Percentiles rank a stretch among this genome's conserved stretches.
These are phyloP conservation scores for Cucurbita argyrosperma DNA, from an alignment of 306 rosid genomes.

Conservation along the genomic window DNA sequence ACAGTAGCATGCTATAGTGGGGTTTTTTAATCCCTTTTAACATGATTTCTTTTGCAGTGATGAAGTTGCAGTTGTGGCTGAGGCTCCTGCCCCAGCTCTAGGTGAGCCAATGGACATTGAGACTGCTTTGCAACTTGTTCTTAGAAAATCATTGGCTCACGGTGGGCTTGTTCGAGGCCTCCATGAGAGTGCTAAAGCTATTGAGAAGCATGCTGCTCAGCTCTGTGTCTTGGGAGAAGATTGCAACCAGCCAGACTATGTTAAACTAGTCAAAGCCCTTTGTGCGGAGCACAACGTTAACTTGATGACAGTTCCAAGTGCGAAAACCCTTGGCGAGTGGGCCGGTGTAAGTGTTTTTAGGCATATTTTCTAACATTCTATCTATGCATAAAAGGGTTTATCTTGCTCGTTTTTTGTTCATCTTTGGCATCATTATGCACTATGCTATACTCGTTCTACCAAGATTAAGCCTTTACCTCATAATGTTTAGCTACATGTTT, in stretches of 20 bases:
- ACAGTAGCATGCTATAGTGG: neutral
- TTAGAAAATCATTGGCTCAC: conserved; percentile 70
- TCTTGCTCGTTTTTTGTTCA: neutral
- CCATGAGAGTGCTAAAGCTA: conserved; percentile 65
- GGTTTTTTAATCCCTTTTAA: neutral
- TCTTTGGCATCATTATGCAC: neutral
- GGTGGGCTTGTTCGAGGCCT: conserved; percentile 79
- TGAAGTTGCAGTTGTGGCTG: conserved; percentile 24
- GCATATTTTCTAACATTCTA: neutral
- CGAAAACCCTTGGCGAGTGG: conserved; percentile 95
- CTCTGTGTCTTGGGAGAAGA: conserved; percentile 83
- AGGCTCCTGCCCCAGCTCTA: conserved; percentile 19
- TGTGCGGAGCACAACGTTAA: conserved; percentile 75
- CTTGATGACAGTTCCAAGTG: conserved; percentile 57
- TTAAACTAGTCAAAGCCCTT: conserved; percentile 68
- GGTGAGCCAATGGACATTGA: conserved; percentile 37
- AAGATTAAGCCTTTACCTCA: neutral
- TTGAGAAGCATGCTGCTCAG: conserved; percentile 71
- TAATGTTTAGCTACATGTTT: neutral
- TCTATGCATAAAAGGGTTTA: neutral
- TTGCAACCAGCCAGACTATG: conserved; percentile 73
- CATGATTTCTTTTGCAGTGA: conserved; percentile 16
- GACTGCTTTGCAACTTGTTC: conserved; percentile 64
- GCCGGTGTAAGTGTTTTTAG: conserved; percentile 56
- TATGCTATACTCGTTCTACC: neutral